These are phyloP conservation scores for Entomortierella lignicola DNA, from an alignment of 192 early-diverging fungal species.

Conservation along the genomic window DNA sequence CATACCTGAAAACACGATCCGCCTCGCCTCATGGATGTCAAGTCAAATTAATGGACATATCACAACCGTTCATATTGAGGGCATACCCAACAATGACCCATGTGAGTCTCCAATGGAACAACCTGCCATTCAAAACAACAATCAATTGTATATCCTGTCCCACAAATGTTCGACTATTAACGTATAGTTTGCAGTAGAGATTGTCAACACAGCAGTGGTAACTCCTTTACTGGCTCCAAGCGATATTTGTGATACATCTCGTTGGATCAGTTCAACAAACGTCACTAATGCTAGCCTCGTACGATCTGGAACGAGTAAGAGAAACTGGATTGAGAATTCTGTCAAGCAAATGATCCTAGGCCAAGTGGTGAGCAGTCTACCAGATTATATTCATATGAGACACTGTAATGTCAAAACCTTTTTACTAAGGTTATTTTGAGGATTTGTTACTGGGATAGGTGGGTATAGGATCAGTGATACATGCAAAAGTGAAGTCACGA, in stretches of 20 bases:
- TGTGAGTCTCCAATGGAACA: not conserved
- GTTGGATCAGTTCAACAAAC: slow-evolving; percentile 8
- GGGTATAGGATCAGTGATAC: slow-evolving; percentile 7
- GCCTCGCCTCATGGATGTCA: not conserved
- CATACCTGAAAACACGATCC: not conserved
- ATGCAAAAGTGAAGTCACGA: slow-evolving; percentile 20
- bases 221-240: not conserved
- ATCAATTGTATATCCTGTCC: not conserved
- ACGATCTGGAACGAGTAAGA: not conserved
- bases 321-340: not conserved
- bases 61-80: not conserved
- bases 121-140: not conserved
- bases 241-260: not conserved
- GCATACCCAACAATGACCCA: not conserved
- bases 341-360: slow-evolving; percentile 7
- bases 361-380: slow-evolving; percentile 14
- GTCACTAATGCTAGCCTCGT: not conserved
- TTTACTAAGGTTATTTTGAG: too few relatives aligned
- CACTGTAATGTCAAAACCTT: too few relatives aligned
- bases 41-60: not conserved
- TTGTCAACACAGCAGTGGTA: slow-evolving; percentile 1
- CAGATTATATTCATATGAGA: too few relatives aligned
- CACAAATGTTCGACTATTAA: not conserved
- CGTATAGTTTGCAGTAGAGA: not conserved
- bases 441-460: slow-evolving; percentile 1